These are phyloP conservation scores for Candida labiduridarum DNA, from an alignment of 1,139 yeast genomes.

Conservation along the genomic window DNA sequence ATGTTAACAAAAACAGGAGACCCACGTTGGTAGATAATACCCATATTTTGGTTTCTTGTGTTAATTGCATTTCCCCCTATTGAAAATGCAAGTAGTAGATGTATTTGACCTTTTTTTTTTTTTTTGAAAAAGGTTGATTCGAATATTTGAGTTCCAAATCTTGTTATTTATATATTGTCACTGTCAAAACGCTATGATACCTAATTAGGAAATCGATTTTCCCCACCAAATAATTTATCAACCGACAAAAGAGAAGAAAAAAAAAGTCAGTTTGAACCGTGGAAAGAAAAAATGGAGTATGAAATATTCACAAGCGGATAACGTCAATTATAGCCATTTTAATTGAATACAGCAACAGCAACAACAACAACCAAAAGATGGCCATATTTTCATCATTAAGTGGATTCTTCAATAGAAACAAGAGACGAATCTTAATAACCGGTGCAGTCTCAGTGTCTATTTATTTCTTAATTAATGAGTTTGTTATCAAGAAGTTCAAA, in stretches of 20 bases:
- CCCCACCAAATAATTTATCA: background rate
- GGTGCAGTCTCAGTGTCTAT: slow-evolving; percentile 60
- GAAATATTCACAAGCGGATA: slow-evolving; percentile 1
- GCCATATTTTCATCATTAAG: slow-evolving; percentile 56
- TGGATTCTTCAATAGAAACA: slow-evolving; percentile 62
- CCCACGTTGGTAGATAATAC: background rate
- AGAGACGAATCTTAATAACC: slow-evolving; percentile 58
- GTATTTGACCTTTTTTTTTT: too few species aligned
- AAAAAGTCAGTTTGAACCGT: slow-evolving; percentile 1
- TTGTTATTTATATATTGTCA: background rate
- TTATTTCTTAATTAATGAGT: slow-evolving; percentile 60
- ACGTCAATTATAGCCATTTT: background rate
- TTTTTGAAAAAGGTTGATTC: too few species aligned
- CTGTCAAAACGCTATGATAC: background rate
- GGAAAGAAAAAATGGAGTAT: slow-evolving; percentile 2
- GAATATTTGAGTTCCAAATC: too few species aligned
- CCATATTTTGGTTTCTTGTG: background rate
- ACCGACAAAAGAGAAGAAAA: background rate
- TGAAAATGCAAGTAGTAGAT: background rate
- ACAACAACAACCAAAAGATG: slow-evolving; percentile 23
- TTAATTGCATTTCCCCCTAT: background rate
- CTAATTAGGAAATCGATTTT: background rate
- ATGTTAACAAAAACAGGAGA: background rate
- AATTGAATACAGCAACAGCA: background rate
- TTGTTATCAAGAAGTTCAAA: slow-evolving; percentile 59